phyloP scores from a whole-genome alignment of 495 filamentous ascomycete genomes.

The Stereocaulon alpinum region DNA sequence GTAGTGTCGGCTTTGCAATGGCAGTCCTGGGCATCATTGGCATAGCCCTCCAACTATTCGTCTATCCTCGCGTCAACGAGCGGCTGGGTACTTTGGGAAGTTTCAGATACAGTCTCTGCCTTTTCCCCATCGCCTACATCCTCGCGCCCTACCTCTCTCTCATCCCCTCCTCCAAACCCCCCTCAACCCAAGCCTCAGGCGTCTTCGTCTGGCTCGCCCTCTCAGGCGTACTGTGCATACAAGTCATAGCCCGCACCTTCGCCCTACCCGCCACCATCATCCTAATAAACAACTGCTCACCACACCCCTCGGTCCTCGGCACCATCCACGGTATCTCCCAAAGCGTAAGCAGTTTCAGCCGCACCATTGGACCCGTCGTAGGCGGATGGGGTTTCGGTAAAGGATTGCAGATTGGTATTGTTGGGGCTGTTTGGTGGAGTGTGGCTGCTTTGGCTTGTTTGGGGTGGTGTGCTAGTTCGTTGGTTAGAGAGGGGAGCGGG shows the following conservation, averaged over 20 bases:
- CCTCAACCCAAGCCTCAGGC: constrained; percentile 56
- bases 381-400: constrained; percentile 62
- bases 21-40: constrained; percentile 69
- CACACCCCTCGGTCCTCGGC: constrained; percentile 69
- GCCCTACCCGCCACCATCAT: constrained; percentile 68
- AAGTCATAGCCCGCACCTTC: constrained; percentile 74
- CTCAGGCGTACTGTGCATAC: constrained; percentile 54
- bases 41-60: constrained; percentile 62
- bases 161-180: constrained; percentile 49
- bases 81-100: constrained; percentile 57
- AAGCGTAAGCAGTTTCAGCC: constrained; percentile 56
- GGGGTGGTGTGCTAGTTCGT: constrained; percentile 50
- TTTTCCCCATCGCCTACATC: constrained; percentile 67
- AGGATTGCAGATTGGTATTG: constrained; percentile 56
- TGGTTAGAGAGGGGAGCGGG: constrained; percentile 63
- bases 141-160: constrained; percentile 63
- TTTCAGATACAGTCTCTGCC: constrained; percentile 56
- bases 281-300: constrained; percentile 72
- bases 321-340: constrained; percentile 77
- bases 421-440: constrained; percentile 73
- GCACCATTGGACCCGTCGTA: constrained; percentile 65
- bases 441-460: constrained; percentile 52
- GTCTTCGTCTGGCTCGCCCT: constrained; percentile 58
- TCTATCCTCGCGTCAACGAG: constrained; percentile 61
- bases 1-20: constrained; percentile 65